Base-by-base conservation (phyloP, 441 rosid genomes). In the Viola pubescens region DNA sequence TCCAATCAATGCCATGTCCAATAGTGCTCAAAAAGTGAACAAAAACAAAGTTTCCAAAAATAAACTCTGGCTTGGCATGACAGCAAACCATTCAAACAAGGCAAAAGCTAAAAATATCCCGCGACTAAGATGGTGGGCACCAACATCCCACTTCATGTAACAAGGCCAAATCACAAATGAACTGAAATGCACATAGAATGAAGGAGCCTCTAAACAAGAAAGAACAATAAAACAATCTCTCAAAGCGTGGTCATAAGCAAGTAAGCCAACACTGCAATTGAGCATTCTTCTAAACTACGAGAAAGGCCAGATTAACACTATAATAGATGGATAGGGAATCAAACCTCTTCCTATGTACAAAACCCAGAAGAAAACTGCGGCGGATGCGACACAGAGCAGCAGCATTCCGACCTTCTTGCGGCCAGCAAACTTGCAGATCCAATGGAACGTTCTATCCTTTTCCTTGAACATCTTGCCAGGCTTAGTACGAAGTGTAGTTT, bases 321-420 rank as follows among this genome's bases (percentile, higher is more conserved):
- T 37, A 48, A 12, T 48, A 63, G 7, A 50, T 26, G 44, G 50
- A 69, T 14, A 34, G 37, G 50, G 44, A 59, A 58, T 37, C 78
- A 50, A 51, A 94, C 98, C 96, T 90, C 90, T 94, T 16, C 88
- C 89, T 48, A 86, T 77, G 65, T 77, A 90, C 64, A 94, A 70
- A 48, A 90, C 96, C 77, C 94, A 86, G 50, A 82, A 52, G 67
- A 88, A 86, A 77, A 88, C 91, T 3, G 83, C 84, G 16, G 94
- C 89, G 8, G 96, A 90, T 74, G 90, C 78, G 46, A 75, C 45
- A 70, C 87, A 85, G 65, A 94, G 95, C 34, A 94, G 78, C 76
- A 86, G 64, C 99, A 88, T 90, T 67, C 99, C 97, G 4, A 94
- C 83, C 75, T 83, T 90, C 82, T 80, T 86, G 50, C 96, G 86